Conservation (phyloP, 2,329 filamentous ascomycete species). For the Stemphylium lycopersici region DNA sequence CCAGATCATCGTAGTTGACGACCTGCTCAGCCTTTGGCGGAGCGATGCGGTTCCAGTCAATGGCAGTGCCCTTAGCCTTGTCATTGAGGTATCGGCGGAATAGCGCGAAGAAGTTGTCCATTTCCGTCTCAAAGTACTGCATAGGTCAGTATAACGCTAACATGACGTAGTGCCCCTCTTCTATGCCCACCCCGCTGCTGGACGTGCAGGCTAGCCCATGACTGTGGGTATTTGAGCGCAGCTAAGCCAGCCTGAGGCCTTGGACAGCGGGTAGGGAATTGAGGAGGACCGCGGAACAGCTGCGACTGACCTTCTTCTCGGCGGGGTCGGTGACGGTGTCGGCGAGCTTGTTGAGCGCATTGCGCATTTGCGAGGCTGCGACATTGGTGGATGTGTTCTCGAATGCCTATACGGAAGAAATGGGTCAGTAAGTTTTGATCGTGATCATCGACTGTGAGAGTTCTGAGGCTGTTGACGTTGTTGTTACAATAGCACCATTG, state of each 20-base stretch:
- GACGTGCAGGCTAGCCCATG: constrained; percentile 4
- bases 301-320: constrained; percentile 73
- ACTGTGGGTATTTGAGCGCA: constrained; percentile 1
- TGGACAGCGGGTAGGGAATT: background rate
- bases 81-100: constrained; percentile 99
- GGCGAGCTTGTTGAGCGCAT: constrained; percentile 88
- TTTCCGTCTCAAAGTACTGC: constrained; percentile 95
- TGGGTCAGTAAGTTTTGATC: constrained; percentile 12
- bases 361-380: constrained; percentile 98
- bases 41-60: constrained; percentile 95
- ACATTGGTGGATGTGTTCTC: constrained; percentile 99
- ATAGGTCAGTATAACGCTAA: constrained; percentile 23
- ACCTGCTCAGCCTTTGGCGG: constrained; percentile 94
- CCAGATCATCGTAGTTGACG: constrained; percentile 88
- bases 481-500: background rate
- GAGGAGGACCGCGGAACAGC: constrained; percentile 1
- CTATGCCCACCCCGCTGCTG: background rate
- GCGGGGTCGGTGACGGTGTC: constrained; percentile 84
- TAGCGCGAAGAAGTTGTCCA: constrained; percentile 99
- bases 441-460: background rate
- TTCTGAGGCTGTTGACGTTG: background rate
- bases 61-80: constrained; percentile 96
- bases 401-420: constrained; percentile 72
- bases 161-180: constrained; percentile 21
- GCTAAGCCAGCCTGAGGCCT: constrained; percentile 1